Evolutionary conservation across 495 filamentous ascomycete species (phyloP).

Genomic region (Penicillium antarcticum): DNA sequence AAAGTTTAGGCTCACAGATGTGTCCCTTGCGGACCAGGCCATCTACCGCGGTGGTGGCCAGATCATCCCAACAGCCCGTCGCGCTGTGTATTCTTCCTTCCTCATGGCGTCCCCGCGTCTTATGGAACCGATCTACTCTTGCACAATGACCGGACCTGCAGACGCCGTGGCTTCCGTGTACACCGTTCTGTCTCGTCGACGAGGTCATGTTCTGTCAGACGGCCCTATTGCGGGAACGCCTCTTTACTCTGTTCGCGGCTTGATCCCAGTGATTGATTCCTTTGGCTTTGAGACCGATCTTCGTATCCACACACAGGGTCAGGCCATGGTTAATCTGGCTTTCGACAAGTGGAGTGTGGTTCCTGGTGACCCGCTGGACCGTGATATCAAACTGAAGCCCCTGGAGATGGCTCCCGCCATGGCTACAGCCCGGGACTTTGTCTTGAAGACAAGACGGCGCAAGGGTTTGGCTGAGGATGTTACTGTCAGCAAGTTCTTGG

Average conservation of each 20-base stretch:
- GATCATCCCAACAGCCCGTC: slow-evolving; percentile 90
- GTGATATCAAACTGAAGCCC: slow-evolving; percentile 73
- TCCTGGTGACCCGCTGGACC: slow-evolving; percentile 91
- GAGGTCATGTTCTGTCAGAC: slow-evolving; percentile 91
- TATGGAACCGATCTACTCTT: slow-evolving; percentile 93
- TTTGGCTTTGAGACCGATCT: slow-evolving; percentile 98
- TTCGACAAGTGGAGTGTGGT: slow-evolving; percentile 96
- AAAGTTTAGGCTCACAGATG: slow-evolving; percentile 91
- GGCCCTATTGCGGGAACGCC: slow-evolving; percentile 93
- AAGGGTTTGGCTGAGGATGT: slow-evolving; percentile 97
- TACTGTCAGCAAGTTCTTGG: slow-evolving; percentile 89
- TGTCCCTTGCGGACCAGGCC: slow-evolving; percentile 78
- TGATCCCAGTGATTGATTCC: slow-evolving; percentile 92
- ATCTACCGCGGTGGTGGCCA: slow-evolving; percentile 95
- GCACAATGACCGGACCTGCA: slow-evolving; percentile 88
- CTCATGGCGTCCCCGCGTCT: slow-evolving; percentile 93
- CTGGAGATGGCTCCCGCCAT: slow-evolving; percentile 82
- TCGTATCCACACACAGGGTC: slow-evolving; percentile 91
- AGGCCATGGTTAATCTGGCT: slow-evolving; percentile 82
- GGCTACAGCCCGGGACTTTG: slow-evolving; percentile 91
- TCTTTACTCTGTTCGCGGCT: slow-evolving; percentile 84
- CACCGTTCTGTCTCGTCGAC: slow-evolving; percentile 81
- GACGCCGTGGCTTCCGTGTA: slow-evolving; percentile 86
- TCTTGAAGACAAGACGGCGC: slow-evolving; percentile 87
- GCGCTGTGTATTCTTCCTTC: slow-evolving; percentile 91